These are phyloP conservation scores for Rhexocercosporidium sp. DNA, from an alignment of 2,329 filamentous ascomycete genomes.

Conservation along the genomic window DNA sequence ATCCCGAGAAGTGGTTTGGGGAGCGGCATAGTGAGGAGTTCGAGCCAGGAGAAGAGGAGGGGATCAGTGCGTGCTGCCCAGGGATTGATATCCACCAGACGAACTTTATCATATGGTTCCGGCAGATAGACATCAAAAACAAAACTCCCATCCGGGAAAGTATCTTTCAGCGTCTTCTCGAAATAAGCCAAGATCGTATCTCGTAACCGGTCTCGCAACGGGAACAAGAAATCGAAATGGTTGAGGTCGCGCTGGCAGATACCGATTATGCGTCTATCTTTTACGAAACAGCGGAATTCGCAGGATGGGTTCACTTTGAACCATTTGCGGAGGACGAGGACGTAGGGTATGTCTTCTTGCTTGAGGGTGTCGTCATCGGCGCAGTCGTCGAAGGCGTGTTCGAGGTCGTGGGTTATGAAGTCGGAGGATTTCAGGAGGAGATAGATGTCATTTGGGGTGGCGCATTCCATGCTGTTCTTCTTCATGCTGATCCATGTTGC, in stretches of 20 bases:
- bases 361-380: conserved; percentile 36
- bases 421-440: conserved; percentile 92
- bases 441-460: conserved; percentile 88
- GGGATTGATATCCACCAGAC: conserved; percentile 92
- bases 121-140: conserved; percentile 94
- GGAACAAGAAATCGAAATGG: conserved; percentile 80
- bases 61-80: conserved; percentile 92
- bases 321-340: conserved; percentile 84
- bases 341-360: conserved; percentile 48
- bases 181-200: conserved; percentile 80
- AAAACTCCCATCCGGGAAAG: conserved; percentile 84
- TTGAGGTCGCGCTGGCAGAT: conserved; percentile 91
- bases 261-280: conserved; percentile 77
- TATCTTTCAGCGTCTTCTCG: conserved; percentile 70
- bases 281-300: conserved; percentile 96
- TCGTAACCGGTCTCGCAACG: conserved; percentile 68
- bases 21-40: conserved; percentile 76
- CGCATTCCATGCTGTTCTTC: conserved; percentile 90
- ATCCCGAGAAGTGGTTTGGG: conserved; percentile 61
- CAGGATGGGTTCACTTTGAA: conserved; percentile 88
- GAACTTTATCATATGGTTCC: conserved; percentile 59
- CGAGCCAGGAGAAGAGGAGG: conserved; percentile 86
- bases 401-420: conserved; percentile 92
- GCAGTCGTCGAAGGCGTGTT: conserved; percentile 88
- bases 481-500: conserved; percentile 87